Evolutionary conservation across 805 yeast species (phyloP).

Genomic region (Maudiozyma saulgeensis): DNA sequence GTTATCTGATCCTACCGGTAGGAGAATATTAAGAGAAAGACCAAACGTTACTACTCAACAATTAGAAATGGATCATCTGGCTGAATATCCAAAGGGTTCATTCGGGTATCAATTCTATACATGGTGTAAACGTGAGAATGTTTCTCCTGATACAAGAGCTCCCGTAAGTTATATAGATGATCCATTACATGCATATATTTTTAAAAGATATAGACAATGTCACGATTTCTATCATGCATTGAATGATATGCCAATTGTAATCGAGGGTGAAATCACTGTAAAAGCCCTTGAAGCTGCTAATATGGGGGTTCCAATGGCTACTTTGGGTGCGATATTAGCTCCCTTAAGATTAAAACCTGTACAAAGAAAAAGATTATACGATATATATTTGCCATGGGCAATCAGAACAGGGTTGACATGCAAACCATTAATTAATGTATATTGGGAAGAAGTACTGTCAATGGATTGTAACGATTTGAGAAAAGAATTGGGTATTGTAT

Average conservation of each 20-base stretch:
- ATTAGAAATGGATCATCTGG: conserved; percentile 52
- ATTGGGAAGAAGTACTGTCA: conserved; percentile 81
- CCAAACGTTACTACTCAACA: conserved; percentile 76
- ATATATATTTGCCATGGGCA: conserved; percentile 85
- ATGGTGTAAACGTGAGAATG: conserved; percentile 82
- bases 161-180: conserved; percentile 82
- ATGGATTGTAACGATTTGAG: conserved; percentile 67
- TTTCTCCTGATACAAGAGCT: conserved; percentile 86
- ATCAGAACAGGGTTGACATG: conserved; percentile 59
- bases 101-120: conserved; percentile 70
- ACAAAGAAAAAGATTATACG: conserved; percentile 54
- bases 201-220: conserved; percentile 89
- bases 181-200: conserved; percentile 85
- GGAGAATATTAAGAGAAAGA: conserved; percentile 64
- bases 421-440: conserved; percentile 73
- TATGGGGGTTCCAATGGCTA: conserved; percentile 91
- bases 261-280: conserved; percentile 95
- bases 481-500: conserved; percentile 56
- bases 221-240: conserved; percentile 95
- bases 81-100: conserved; percentile 53
- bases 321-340: conserved; percentile 82
- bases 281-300: conserved; percentile 89
- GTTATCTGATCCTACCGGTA: conserved; percentile 67
- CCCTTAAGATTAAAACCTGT: conserved; percentile 62
- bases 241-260: conserved; percentile 77